Base-by-base conservation (phyloP, 192 early-diverging fungal genomes). In the Backusella morwellensis region DNA sequence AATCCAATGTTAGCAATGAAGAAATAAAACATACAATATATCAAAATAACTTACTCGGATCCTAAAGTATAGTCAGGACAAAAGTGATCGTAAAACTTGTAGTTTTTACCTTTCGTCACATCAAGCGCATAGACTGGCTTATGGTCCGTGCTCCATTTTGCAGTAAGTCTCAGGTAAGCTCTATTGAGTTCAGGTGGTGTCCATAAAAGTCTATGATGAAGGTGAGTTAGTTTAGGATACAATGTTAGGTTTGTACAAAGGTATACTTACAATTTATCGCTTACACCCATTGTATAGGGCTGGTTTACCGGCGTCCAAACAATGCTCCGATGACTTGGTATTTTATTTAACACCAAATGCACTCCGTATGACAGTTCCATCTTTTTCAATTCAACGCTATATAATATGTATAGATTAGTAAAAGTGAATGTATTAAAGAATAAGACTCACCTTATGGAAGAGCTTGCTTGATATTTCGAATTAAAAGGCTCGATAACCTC, bases 261-360 rank as follows among this genome's bases (percentile, higher is more conserved):
- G 0, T 8, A 47, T 41, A 75, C 82, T 76, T 87, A 92, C 90
- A 91, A 50, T 67, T 85, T 86, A 34, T 80, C 78, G 69, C 82
- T 86, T 14, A 42, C 71, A n/a, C 88, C 90, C 6, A 85, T 63
- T 19, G 83, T 77, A 75, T 91, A 91, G 6, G 90, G 85, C 34
- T 80, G 83, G 38, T 82, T 85, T 5, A 89, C 88, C 36, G 91
- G 89, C 3, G 90, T 92, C 82, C 92, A 94, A 50, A 94, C 89
- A 21, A 94, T 76, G 4, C 93, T 91, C 40, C 93, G 26, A 0
- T 63, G 7, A 1, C 23, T 77, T 35, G 86, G 82, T 40, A 92
- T 92, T 40, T 86, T 80, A 63, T 91, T 87, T 40, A 94, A 87
- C 19, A 94, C 84, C n/a, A 84, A 23, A 36, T 78, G 82, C 14